Conservation (phyloP, 129 eudicot species). For the Heracleum sosnowskyi region DNA sequence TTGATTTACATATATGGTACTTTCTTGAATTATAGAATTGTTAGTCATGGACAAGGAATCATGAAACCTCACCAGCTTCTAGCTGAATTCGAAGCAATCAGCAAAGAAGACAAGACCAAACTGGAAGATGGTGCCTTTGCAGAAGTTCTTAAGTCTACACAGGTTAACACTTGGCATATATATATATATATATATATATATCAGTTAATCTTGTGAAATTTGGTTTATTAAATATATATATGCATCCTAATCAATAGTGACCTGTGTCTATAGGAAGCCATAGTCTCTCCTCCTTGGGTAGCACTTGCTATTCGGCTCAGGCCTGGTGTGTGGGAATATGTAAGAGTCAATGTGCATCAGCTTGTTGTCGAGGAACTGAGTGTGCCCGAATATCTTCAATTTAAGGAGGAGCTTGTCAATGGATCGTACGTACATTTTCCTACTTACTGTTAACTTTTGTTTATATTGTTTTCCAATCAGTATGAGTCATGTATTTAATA, state of each 20-base stretch:
- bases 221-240: too few species aligned
- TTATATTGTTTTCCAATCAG: neutral
- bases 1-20: neutral
- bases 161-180: too few species aligned
- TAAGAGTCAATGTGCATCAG: conserved; percentile 19
- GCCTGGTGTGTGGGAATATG: conserved; percentile 42
- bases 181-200: too few species aligned
- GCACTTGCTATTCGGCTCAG: conserved; percentile 30
- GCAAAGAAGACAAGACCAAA: conserved; percentile 38
- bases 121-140: conserved; percentile 65
- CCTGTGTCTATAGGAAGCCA: conserved; percentile 22
- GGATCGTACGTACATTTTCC: conserved; percentile 16
- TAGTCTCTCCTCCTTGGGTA: conserved; percentile 25
- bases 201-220: too few species aligned
- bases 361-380: conserved; percentile 23
- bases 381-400: conserved; percentile 21
- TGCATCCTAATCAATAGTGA: neutral
- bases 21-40: conserved; percentile 39
- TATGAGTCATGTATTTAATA: neutral
- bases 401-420: conserved; percentile 29
- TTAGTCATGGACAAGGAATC: conserved; percentile 78
- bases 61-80: conserved; percentile 78
- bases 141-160: conserved; percentile 74
- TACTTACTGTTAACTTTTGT: neutral
- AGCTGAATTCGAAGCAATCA: conserved; percentile 67